Percentiles rank a stretch among this genome's conserved stretches.
These are phyloP conservation scores for Aristolochia californica DNA, from an alignment of 164 flowering plant species.

Conservation along the genomic window DNA sequence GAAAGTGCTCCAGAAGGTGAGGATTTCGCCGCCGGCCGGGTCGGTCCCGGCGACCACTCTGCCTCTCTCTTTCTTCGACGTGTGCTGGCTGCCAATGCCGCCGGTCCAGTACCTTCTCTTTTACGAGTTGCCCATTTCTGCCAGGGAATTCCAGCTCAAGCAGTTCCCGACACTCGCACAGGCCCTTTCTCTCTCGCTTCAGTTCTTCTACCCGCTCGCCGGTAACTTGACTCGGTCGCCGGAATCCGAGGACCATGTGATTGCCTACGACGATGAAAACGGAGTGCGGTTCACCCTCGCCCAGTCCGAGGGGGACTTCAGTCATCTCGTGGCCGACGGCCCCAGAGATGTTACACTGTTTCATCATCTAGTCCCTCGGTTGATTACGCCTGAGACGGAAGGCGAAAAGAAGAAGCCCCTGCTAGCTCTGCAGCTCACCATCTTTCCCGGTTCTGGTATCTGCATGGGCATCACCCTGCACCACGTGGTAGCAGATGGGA, in stretches of 20 bases:
- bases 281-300: constrained; percentile 17
- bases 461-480: constrained; percentile 5
- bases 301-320: constrained; percentile 9
- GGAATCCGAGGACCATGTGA: constrained; percentile 9
- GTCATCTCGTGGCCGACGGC: not conserved
- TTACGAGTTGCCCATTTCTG: constrained; percentile 1
- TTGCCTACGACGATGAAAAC: constrained; percentile 22
- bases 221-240: constrained; percentile 20
- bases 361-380: constrained; percentile 8
- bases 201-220: constrained; percentile 29
- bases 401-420: constrained; percentile 2
- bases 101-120: constrained; percentile 7
- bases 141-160: constrained; percentile 3
- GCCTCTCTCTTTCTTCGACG: constrained; percentile 7
- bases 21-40: constrained; percentile 6
- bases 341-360: not conserved
- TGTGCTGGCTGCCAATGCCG: not conserved
- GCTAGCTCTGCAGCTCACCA: constrained; percentile 11
- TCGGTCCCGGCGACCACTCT: constrained; percentile 1
- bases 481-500: constrained; percentile 9
- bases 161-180: constrained; percentile 19
- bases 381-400: not conserved
- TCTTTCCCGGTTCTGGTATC: constrained; percentile 13
- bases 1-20: not conserved
- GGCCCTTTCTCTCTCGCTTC: constrained; percentile 36